Evolutionary conservation across 768 basidiomycete species (phyloP).

Genomic region (Cubamyces lactineus): DNA sequence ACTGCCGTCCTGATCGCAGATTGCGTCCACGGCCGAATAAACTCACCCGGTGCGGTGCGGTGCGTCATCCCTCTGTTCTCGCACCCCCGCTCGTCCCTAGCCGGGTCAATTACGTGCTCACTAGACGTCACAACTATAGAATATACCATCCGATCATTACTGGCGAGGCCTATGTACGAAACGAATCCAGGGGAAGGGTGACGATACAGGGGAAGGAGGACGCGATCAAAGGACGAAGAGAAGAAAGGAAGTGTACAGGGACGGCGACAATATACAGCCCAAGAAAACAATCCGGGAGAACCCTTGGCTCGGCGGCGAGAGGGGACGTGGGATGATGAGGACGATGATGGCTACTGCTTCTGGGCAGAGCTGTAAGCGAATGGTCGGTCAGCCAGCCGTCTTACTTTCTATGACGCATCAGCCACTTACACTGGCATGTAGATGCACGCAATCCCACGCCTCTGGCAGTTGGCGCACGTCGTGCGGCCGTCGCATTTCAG

Average conservation of each 20-base stretch:
- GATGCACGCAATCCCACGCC: slow-evolving; percentile 56
- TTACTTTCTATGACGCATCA: slow-evolving; percentile 1
- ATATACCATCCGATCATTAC: slow-evolving; percentile 19
- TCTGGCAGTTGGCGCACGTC: slow-evolving; percentile 67
- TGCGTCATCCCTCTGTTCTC: slow-evolving; percentile 9
- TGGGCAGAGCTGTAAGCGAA: slow-evolving; percentile 17
- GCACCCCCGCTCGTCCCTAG: not conserved
- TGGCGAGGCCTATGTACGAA: slow-evolving; percentile 7
- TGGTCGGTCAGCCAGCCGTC: slow-evolving; percentile 1
- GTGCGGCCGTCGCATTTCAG: slow-evolving; percentile 76
- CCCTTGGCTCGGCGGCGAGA: slow-evolving; percentile 9
- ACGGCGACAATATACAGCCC: not conserved
- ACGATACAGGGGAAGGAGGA: no score
- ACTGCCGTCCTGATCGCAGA: slow-evolving; percentile 20
- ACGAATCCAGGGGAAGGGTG: not conserved
- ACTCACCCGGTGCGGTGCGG: not conserved
- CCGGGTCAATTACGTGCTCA: slow-evolving; percentile 20
- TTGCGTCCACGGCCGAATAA: slow-evolving; percentile 9
- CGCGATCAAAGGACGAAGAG: not conserved
- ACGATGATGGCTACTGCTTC: slow-evolving; percentile 5
- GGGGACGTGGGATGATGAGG: not conserved
- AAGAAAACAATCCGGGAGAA: slow-evolving; percentile 1
- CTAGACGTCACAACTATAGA: slow-evolving; percentile 11
- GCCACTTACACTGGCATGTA: slow-evolving; percentile 68
- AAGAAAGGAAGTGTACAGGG: not conserved